Percentiles rank a stretch among this genome's conserved stretches.
These are phyloP conservation scores for Penicillium lagena DNA, from an alignment of 495 filamentous ascomycete genomes.

Conservation along the genomic window DNA sequence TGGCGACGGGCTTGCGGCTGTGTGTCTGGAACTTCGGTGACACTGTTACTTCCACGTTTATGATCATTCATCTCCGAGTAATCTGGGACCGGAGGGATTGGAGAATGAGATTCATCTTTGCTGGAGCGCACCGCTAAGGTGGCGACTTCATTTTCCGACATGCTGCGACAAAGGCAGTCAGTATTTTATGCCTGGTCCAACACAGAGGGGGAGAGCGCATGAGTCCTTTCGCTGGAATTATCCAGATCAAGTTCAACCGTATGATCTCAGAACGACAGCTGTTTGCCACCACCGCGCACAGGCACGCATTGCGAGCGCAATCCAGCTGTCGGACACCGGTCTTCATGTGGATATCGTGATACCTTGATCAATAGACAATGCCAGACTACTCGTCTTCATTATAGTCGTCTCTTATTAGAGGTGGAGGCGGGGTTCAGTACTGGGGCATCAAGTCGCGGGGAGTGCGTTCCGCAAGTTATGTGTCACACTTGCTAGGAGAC, in stretches of 20 bases:
- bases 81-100: conserved; percentile 2
- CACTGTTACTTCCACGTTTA: too few relatives aligned
- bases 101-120: conserved; percentile 10
- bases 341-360: conserved; percentile 40
- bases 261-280: conserved; percentile 48
- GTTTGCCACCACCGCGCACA: neutral
- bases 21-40: neutral
- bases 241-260: conserved; percentile 60
- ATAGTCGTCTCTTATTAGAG: conserved; percentile 19
- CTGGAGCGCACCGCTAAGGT: conserved; percentile 22
- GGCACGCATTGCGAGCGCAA: too few relatives aligned
- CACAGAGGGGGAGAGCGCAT: conserved; percentile 27
- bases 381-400: conserved; percentile 40
- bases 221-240: conserved; percentile 58
- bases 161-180: conserved; percentile 22
- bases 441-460: conserved; percentile 6
- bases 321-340: conserved; percentile 40
- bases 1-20: conserved; percentile 2
- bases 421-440: conserved; percentile 24
- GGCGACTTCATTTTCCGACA: conserved; percentile 27
- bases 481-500: conserved; percentile 7
- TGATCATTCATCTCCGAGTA: too few relatives aligned
- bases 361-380: conserved; percentile 45
- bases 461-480: neutral
- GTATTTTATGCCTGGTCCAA: conserved; percentile 2